Evolutionary conservation across 495 filamentous ascomycete species (phyloP).

Genomic region (Geopyxis carbonaria): DNA sequence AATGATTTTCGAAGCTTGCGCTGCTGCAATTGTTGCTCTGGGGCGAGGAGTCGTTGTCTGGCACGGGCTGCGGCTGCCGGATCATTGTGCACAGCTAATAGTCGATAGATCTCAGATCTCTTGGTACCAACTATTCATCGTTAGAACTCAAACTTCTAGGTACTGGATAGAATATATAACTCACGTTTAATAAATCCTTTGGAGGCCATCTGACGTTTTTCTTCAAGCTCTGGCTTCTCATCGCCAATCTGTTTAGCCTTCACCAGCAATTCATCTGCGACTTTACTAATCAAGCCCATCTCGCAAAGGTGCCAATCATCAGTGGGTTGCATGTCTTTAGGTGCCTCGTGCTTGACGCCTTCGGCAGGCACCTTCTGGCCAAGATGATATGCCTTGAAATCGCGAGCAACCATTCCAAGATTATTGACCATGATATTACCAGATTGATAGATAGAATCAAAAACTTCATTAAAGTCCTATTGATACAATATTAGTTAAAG

Average conservation of each 20-base stretch:
- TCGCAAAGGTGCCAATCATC: conserved; percentile 58
- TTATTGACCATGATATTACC: conserved; percentile 95
- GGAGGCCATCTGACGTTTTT: conserved; percentile 36
- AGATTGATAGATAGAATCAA: conserved; percentile 76
- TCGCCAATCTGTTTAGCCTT: conserved; percentile 45
- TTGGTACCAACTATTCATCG: conserved; percentile 28
- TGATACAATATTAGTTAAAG: conserved; percentile 2
- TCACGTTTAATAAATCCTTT: conserved; percentile 23
- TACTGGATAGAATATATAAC: neutral
- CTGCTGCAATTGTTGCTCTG: conserved; percentile 66
- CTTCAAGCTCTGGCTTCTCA: conserved; percentile 40
- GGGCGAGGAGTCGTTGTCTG: conserved; percentile 53
- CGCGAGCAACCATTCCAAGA: conserved; percentile 68
- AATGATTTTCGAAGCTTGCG: conserved; percentile 60
- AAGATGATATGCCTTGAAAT: conserved; percentile 51
- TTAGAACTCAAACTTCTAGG: conserved; percentile 14
- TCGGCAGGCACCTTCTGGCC: conserved; percentile 41
- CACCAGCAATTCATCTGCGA: conserved; percentile 39
- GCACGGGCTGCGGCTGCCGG: conserved; percentile 42
- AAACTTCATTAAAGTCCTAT: conserved; percentile 40
- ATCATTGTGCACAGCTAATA: conserved; percentile 44
- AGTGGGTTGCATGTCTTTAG: conserved; percentile 41
- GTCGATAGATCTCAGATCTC: conserved; percentile 55
- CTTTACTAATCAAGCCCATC: conserved; percentile 40
- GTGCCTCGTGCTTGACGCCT: conserved; percentile 31